Evolutionary conservation across 2,329 filamentous ascomycete species (phyloP).

Genomic region (Microdochium paspali): DNA sequence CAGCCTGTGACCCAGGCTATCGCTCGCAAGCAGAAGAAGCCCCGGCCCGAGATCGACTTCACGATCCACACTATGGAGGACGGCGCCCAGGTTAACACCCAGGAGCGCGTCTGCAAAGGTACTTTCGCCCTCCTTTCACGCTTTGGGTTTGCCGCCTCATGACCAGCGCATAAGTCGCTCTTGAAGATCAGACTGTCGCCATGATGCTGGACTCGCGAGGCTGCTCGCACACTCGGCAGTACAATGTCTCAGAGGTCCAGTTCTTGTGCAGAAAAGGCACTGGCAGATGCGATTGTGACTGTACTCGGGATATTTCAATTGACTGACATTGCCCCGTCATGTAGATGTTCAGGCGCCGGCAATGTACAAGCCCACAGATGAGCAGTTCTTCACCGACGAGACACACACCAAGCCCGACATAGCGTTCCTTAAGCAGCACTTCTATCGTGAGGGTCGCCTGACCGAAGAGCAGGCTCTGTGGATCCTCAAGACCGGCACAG

Average conservation of each 20-base stretch:
- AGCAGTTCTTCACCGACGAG: constrained; percentile 86
- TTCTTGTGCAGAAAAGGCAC: too few species aligned
- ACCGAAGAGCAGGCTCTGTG: constrained; percentile 96
- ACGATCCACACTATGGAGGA: constrained; percentile 98
- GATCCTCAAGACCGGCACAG: constrained; percentile 83
- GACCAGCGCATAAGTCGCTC: neutral
- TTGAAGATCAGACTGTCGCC: neutral
- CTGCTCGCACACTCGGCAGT: too few species aligned
- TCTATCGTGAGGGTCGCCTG: constrained; percentile 92
- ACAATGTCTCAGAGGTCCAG: too few species aligned
- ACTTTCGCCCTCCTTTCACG: constrained; percentile 16
- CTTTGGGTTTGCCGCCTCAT: neutral
- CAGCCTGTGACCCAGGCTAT: constrained; percentile 76
- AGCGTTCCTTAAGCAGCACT: constrained; percentile 92
- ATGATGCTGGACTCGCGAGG: neutral
- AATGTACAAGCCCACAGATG: constrained; percentile 83
- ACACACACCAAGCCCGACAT: constrained; percentile 85
- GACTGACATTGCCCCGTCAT: constrained; percentile 16
- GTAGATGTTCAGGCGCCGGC: constrained; percentile 95
- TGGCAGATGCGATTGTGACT: neutral
- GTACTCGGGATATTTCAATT: neutral
- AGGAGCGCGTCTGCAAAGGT: constrained; percentile 99
- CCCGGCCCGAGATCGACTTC: constrained; percentile 96
- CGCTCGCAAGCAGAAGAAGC: constrained; percentile 89
- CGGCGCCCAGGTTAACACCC: constrained; percentile 86